phyloP scores from a whole-genome alignment of 169 alveolate genomes.

The Plasmodium inui region DNA sequence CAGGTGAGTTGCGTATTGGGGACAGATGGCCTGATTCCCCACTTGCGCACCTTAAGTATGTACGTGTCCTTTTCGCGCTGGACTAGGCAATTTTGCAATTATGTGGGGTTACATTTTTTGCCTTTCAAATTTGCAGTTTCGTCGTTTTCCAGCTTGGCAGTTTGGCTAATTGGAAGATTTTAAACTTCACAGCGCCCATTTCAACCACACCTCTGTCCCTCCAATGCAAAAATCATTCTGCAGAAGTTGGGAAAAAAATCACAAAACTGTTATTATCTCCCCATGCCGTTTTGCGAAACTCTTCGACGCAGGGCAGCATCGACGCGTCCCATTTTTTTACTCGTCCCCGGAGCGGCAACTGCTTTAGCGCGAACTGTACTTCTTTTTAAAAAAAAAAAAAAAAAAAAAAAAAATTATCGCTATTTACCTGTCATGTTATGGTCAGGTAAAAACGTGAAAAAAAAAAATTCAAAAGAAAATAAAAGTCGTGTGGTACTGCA shows the following conservation, averaged over 20 bases:
- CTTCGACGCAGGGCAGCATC: neutral
- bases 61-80: neutral
- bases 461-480: neutral
- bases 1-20: neutral
- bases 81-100: neutral
- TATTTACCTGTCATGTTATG: neutral
- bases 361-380: neutral
- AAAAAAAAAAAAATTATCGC: conserved; percentile 1
- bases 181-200: neutral
- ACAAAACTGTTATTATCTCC: neutral
- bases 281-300: neutral
- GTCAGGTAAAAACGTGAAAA: neutral
- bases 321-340: neutral
- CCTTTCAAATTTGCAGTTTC: neutral
- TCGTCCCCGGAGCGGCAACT: neutral
- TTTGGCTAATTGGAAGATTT: neutral
- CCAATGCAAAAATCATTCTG: neutral
- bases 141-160: neutral
- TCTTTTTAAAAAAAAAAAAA: neutral
- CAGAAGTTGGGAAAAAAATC: neutral
- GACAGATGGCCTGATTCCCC: neutral
- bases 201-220: neutral
- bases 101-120: neutral
- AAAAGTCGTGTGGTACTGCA: neutral
- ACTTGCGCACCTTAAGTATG: neutral